Evolutionary conservation across 805 yeast species (phyloP), one percentile per base, ranked within the genome.

Genomic region (Candida nemodendra): DNA sequence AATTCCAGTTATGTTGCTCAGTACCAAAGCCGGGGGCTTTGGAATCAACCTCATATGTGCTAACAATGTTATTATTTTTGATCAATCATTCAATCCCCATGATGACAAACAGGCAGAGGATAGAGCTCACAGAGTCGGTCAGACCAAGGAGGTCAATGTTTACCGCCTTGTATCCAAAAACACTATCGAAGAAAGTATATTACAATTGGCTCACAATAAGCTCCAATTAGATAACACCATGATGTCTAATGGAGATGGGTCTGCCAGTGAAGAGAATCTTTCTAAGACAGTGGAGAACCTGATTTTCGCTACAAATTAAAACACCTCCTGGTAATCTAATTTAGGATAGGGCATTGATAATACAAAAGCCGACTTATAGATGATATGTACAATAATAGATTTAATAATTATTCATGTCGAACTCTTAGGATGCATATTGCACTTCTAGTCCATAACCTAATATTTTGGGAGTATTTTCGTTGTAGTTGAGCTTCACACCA

Each of bases 71-170:
- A 72, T 93, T 36, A 85, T 93, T 22, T 90, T 81, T 57, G 99
- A 93, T 59, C 91, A 89, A 59, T 82, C 95, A 34, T 93, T 93
- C 68, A 93, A 93, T 57, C 99, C 99, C 0, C 99, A 93, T 61
- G 99, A 93, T 60, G 99, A 93, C 57, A 84, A 84, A 57, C 99
- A 93, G 66, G 99, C 99, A 2, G 98, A 95, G 59, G 99, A 93
- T 62, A 78, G 99, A 57, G 96, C 98, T 0, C 99, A 93, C 61
- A 76, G 99, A 62, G 96, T 93, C 18, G 99, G 99, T 1, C 98
- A 91, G 65, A 78, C 81, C 5, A 78, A 82, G 38, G 41, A 51
- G 33, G 99, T 93, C 15, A 66, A 70, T 36, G 96, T 95, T 13
- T 73, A 77, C 27, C 78, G 95, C 39, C 64, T 93, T 44, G 79